A percentile compares a stretch with the other conserved stretches of the same genome.
phyloP scores from a whole-genome alignment of 495 filamentous ascomycete genomes.

The Penicillium subrubescens region DNA sequence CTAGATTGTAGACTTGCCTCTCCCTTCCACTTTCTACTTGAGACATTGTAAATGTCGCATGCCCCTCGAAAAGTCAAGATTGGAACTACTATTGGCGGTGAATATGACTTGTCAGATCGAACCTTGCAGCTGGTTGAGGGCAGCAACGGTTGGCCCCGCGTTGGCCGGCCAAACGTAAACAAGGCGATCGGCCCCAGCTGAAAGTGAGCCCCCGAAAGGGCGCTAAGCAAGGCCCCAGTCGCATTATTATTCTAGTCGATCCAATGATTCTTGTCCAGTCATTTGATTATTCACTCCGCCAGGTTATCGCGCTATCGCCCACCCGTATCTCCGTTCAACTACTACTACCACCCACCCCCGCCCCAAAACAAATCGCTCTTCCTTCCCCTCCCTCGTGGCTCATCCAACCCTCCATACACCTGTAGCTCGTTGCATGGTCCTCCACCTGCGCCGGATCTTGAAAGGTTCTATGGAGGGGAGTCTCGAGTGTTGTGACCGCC shows the following conservation, averaged over 20 bases:
- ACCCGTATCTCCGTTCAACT: conserved; percentile 14
- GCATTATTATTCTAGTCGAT: neutral
- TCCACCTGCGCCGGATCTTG: neutral
- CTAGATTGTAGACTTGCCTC: neutral
- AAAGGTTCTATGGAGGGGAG: conserved; percentile 28
- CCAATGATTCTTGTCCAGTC: neutral
- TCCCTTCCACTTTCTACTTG: neutral
- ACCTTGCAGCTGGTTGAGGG: conserved; percentile 22
- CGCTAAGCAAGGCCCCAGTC: conserved; percentile 20
- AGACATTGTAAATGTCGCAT: neutral
- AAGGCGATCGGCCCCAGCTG: conserved; percentile 8
- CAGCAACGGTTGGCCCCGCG: conserved; percentile 25
- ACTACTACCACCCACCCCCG: conserved; percentile 19
- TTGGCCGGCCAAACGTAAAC: conserved; percentile 31
- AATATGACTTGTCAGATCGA: conserved; percentile 25
- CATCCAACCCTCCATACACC: conserved; percentile 7
- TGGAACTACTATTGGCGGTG: neutral
- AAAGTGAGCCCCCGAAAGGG: conserved; percentile 7
- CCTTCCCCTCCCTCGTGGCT: conserved; percentile 10
- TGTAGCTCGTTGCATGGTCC: conserved; percentile 7
- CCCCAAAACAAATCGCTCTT: conserved; percentile 27
- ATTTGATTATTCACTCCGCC: neutral
- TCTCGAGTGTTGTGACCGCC: conserved; percentile 18
- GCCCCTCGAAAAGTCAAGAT: neutral
- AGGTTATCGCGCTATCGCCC: conserved; percentile 34